phyloP scores from a whole-genome alignment of 2,329 filamentous ascomycete species.

The Tolypocladium ovalisporum region DNA sequence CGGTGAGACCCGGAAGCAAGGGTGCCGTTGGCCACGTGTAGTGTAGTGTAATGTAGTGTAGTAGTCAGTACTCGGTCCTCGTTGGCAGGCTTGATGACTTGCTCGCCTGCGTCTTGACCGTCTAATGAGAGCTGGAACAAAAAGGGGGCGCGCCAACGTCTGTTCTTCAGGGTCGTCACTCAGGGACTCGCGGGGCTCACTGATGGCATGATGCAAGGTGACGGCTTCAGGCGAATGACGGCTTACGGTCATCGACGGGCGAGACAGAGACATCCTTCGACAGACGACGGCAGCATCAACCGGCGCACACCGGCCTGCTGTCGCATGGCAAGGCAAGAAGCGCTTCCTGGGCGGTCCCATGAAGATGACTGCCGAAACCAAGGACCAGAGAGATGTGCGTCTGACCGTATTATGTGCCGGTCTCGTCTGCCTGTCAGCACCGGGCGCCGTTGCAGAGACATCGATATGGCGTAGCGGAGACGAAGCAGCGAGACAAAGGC shows the following conservation, averaged over 20 bases:
- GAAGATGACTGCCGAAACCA: neutral
- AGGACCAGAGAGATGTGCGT: neutral
- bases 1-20: neutral
- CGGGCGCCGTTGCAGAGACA: neutral
- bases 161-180: neutral
- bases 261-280: neutral
- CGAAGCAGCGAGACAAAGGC: neutral
- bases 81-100: neutral
- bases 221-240: neutral
- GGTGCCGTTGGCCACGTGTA: neutral
- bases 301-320: neutral
- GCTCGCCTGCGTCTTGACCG: neutral
- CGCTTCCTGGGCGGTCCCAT: neutral
- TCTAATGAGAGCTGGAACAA: neutral
- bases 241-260: slow-evolving; percentile 1
- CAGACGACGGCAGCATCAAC: neutral
- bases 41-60: too few relatives aligned
- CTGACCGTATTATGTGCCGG: neutral
- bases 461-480: neutral
- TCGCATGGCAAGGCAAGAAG: neutral
- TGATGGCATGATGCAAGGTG: neutral
- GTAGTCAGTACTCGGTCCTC: neutral
- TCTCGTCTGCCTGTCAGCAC: neutral
- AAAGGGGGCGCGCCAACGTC: neutral
- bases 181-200: neutral